These are phyloP conservation scores for Ophiostoma montium DNA, from an alignment of 2,329 filamentous ascomycete species.

Conservation along the genomic window DNA sequence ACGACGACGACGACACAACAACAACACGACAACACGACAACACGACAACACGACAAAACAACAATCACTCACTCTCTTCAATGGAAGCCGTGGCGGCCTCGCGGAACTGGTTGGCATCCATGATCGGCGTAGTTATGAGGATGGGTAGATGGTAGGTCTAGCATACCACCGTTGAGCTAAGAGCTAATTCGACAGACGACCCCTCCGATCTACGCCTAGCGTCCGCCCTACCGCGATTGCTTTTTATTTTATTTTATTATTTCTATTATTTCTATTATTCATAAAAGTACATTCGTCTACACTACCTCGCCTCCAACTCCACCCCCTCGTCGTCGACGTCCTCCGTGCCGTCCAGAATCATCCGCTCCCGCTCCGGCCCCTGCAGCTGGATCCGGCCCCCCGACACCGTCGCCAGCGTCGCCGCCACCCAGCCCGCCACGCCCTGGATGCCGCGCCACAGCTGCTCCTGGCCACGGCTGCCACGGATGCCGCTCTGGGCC, in stretches of 20 bases:
- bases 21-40: not conserved
- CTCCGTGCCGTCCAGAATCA: constrained; percentile 27
- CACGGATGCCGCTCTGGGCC: constrained; percentile 37
- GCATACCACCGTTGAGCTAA: too few species aligned
- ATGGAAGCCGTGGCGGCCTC: constrained; percentile 63
- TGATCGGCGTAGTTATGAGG: too few species aligned
- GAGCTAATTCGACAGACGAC: too few species aligned
- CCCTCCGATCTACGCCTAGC: too few species aligned
- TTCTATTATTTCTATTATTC: too few species aligned
- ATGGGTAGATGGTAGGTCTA: too few species aligned
- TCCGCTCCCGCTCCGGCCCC: too few species aligned
- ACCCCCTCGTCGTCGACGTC: constrained; percentile 32
- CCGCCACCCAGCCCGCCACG: constrained; percentile 44
- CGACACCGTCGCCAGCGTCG: constrained; percentile 35
- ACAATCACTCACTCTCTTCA: constrained; percentile 61
- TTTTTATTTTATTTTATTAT: too few species aligned
- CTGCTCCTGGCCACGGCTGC: constrained; percentile 46
- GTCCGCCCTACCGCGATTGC: too few species aligned
- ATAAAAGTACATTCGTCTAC: too few species aligned
- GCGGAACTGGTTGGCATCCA: constrained; percentile 36
- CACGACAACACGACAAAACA: not conserved
- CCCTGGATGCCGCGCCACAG: constrained; percentile 46
- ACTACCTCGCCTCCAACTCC: constrained; percentile 23
- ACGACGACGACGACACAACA: too few species aligned
- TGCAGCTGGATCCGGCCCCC: constrained; percentile 42